These are phyloP conservation scores for Citeromyces matritensis DNA, from an alignment of 805 yeast species.

Conservation along the genomic window DNA sequence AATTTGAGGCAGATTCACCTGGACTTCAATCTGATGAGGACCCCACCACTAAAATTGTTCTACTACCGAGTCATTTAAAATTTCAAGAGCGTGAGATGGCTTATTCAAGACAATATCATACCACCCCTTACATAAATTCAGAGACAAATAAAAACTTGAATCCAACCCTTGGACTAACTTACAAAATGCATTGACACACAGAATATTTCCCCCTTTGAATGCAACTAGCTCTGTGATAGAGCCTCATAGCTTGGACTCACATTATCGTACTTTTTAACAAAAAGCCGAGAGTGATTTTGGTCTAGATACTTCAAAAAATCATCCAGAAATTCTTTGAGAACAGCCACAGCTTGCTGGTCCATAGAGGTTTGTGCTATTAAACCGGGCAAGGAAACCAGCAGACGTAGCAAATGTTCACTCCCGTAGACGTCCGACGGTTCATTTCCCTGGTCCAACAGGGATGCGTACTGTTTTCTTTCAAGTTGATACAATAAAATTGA, in stretches of 20 bases:
- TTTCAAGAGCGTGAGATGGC: too few relatives aligned
- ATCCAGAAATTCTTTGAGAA: conserved; percentile 38
- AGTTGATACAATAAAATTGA: conserved; percentile 56
- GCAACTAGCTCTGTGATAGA: conserved; percentile 9
- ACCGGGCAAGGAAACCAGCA: conserved; percentile 71
- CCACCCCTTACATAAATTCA: too few relatives aligned
- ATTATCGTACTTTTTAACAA: conserved; percentile 29
- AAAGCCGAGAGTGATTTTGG: conserved; percentile 19
- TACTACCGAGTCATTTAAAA: too few relatives aligned
- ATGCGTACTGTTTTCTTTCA: conserved; percentile 61
- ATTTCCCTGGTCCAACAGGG: conserved; percentile 20
- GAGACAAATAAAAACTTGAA: too few relatives aligned
- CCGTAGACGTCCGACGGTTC: conserved; percentile 43
- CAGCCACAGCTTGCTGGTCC: conserved; percentile 58
- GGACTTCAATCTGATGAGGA: too few relatives aligned
- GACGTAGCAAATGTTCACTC: conserved; percentile 64
- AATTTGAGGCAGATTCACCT: too few relatives aligned
- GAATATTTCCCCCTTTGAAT: too few relatives aligned
- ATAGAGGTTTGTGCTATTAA: conserved; percentile 64
- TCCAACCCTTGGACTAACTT: too few relatives aligned
- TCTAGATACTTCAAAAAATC: conserved; percentile 37
- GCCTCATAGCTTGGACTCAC: conserved; percentile 33
- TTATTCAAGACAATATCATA: too few relatives aligned
- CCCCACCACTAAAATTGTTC: too few relatives aligned
- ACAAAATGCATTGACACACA: too few relatives aligned